A percentile compares a stretch with the other conserved stretches of the same genome.
phyloP scores from a whole-genome alignment of 495 filamentous ascomycete genomes.

The Aspergillus indologenus region DNA sequence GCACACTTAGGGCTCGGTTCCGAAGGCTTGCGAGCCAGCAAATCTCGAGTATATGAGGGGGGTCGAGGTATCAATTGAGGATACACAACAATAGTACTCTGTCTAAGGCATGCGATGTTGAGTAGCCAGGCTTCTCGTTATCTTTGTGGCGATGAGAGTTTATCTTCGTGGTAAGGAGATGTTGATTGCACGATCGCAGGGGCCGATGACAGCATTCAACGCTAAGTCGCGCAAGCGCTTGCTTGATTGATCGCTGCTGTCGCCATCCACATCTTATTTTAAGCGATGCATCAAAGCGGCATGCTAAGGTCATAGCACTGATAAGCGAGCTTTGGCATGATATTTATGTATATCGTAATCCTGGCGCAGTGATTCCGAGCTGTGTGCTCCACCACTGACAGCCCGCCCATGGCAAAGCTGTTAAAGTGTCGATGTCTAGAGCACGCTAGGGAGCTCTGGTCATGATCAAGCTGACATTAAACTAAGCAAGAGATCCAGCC shows the following conservation, averaged over 20 bases:
- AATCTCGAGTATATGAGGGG: not conserved
- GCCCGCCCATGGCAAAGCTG: not conserved
- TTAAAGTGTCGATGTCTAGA: not conserved
- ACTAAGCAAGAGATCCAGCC: no score
- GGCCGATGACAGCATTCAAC: constrained; percentile 1
- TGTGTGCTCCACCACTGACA: not conserved
- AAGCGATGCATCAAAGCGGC: not conserved
- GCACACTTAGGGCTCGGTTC: not conserved
- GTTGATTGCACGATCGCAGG: constrained; percentile 3
- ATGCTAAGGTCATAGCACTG: not conserved
- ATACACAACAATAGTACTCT: not conserved
- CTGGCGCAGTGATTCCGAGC: not conserved
- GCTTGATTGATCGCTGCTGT: not conserved
- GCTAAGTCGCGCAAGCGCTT: not conserved
- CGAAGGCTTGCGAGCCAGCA: not conserved
- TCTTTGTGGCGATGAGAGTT: not conserved
- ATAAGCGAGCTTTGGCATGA: not conserved
- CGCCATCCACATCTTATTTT: not conserved
- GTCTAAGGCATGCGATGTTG: not conserved
- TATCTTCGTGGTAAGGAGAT: not conserved
- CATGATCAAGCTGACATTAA: not conserved
- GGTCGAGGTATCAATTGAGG: not conserved
- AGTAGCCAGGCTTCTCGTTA: not conserved
- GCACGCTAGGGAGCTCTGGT: not conserved
- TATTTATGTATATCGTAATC: not conserved